phyloP scores from a whole-genome alignment of 352 stramenopile species.

The Globisporangium cylindrosporum region DNA sequence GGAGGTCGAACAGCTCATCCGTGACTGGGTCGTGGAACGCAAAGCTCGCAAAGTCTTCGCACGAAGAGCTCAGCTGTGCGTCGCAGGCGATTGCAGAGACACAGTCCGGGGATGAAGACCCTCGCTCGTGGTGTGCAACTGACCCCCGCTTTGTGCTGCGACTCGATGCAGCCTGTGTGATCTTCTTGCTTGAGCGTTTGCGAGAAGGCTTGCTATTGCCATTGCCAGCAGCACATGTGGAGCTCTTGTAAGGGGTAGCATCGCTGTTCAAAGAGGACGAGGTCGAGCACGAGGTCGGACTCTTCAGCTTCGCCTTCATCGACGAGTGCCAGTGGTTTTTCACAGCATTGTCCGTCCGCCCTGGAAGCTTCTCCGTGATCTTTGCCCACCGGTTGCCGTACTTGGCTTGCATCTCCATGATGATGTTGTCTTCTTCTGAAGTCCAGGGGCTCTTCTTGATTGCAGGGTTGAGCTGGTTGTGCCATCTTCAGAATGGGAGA shows the following conservation, averaged over 20 bases:
- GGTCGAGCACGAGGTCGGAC: not conserved
- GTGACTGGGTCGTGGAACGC: conserved; percentile 13
- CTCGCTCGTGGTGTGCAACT: conserved; percentile 11
- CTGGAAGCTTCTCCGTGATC: conserved; percentile 95
- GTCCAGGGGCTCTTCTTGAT: conserved; percentile 84
- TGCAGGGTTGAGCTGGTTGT: conserved; percentile 79
- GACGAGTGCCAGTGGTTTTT: conserved; percentile 97
- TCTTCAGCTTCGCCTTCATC: conserved; percentile 59
- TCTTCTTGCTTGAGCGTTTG: conserved; percentile 17
- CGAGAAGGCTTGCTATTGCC: not conserved
- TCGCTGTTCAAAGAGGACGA: not conserved
- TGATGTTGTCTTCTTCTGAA: conserved; percentile 80
- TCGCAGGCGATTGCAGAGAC: conserved; percentile 11
- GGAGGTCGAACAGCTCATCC: conserved; percentile 15
- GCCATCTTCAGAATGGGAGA: conserved; percentile 47
- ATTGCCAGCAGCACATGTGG: not conserved
- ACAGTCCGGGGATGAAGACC: conserved; percentile 19
- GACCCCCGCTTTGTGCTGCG: conserved; percentile 8
- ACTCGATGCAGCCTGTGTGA: not conserved
- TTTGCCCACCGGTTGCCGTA: conserved; percentile 97
- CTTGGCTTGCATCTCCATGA: conserved; percentile 76
- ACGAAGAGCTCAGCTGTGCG: not conserved
- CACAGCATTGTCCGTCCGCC: conserved; percentile 95
- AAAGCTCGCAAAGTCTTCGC: conserved; percentile 19
- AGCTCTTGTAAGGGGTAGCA: not conserved